Evolutionary conservation across 1,284 basidiomycete genomes (phyloP), one percentile per base, ranked within the genome.

Genomic region (Meira miltonrushii): DNA sequence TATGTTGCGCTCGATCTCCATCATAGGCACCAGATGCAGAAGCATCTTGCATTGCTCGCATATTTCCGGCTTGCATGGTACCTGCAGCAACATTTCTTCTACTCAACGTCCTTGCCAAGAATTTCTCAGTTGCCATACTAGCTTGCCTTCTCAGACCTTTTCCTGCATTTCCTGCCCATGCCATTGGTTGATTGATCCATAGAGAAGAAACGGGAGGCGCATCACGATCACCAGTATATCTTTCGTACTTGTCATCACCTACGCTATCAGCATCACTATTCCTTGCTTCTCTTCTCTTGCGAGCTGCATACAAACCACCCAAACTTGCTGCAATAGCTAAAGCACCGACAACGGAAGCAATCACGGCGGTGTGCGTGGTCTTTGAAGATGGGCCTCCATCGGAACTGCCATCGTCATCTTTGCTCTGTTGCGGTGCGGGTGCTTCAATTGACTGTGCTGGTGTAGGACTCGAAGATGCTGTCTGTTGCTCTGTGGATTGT

Each of bases 301-400:
- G 61, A 58, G 68, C 72, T 38, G 74, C 74, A 55, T 76, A 76
- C 55, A 75, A 59, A 8, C 72, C 70, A 17, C 72, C 74, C 46
- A 70, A 43, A 28, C 66, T 65, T 4, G 70, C 74, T 10, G 68
- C 72, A n/a, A 73, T 54, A 15, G 74, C 74, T 5, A 68, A 68
- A 7, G 71, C 74, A 17, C 74, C 74, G 17, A 75, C 59, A 3
- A 75, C 67, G 15, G 68, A 65, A 25, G 72, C 74, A 21, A 68
- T 70, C 39, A 74, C 71, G 0, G 68, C 72, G 39, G 69, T 70
- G 0, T 59, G 62, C 52, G 58, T 59, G 50, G 23, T 17, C 25
- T 53, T 53, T 7, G 21, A 19, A 4, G 50, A 41, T 50, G 23
- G 9, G 3, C 48, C 23, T 4, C 9, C 43, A 25, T 9, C 43